Base-by-base conservation (phyloP, 148 eudicot genomes). In the Pouteria glomerata region DNA sequence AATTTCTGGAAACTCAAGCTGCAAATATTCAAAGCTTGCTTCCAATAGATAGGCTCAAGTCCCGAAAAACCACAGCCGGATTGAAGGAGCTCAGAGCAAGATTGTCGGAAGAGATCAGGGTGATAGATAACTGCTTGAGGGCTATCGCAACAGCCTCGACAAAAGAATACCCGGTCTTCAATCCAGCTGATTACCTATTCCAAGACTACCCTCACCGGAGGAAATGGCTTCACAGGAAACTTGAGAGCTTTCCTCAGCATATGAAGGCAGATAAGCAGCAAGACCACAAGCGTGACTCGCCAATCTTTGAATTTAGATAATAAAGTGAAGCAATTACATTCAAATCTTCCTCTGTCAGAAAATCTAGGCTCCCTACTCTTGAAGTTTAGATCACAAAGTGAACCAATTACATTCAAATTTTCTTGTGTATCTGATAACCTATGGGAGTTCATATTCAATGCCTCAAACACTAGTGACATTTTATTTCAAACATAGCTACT, bases 41-140 rank as follows among this genome's bases (percentile, higher is more conserved):
- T 35, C 56, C 74, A 10, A 7, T 48, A 14, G 75, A 68, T 13
- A 71, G 48, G 57, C 63, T 68, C 3, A 77, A 35, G 57, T 27
- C 72, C 35, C 33, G 26, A 41, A 75, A 78, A 44, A 44, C 57
- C 19, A 58, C 19, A 13, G 60, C 65, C 19, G 70, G 77, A 1
- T 33, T 79, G 14, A 79, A 71, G 35, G 83, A 78, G 21, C 57
- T 89, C 4, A 70, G 78, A 63, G 72, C 78, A 57, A 81, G 75
- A 59, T 81, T 89, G 11, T 76, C 57, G 62, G 87, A 85, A 66
- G 93, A 92, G 67, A 81, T 85, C 4, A 76, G 62, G 63, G 84
- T 92, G 27, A 84, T 88, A 45, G 82, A 88, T 74, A 81, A 65
- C 34, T 92, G 97, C 64, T 75, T 92, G 50, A 69, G 69, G 72